Evolutionary conservation across 1,284 basidiomycete species (phyloP), one percentile per base, ranked within the genome.

Genomic region (Schizophyllum commune): DNA sequence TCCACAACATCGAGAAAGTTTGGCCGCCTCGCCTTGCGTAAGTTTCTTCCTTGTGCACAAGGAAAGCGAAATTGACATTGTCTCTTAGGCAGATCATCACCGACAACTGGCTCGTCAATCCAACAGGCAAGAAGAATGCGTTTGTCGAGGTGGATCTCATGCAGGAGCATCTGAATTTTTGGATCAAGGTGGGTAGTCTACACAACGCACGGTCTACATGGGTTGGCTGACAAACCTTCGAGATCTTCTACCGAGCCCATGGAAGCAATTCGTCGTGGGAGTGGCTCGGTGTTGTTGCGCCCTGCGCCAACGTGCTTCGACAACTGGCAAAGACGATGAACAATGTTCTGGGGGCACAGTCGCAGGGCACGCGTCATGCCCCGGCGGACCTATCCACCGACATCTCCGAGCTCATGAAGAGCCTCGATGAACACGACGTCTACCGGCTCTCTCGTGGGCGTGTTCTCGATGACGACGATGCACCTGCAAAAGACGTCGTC

Each of bases 111-210:
- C 68, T 77, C 0, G 60, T 77, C 1, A 77, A 77, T 62, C 70
- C 72, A 0, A 73, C 73, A 0, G 75, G 77, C 0, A 66, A 69
- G 4, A 60, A 61, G 1, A 69, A 74, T 33, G 56, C 62, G 0
- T 77, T 65, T 56, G 65, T 75, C 0, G 70, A 73, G 22, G 67
- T 75, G 2, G 77, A 79, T 56, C 67, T 79, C 0, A 56, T 79
- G 39, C 77, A 79, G 56, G 77, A 79, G 59, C 77, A 79, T 58
- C 52, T 74, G 55, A 78, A 75, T 58, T 75, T 67, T 56, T 77
- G 74, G 74, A 74, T 73, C 13, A 73, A 72, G 65, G 72, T 71
- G 55, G 6, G 52, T 19, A n/a, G n/a, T n/a, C n/a, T n/a, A n/a
- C n/a, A n/a, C n/a, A n/a, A n/a, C n/a, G n/a, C n/a, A n/a, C n/a